Conservation (phyloP, 2,329 filamentous ascomycete species). For the Colletotrichum sp. region DNA sequence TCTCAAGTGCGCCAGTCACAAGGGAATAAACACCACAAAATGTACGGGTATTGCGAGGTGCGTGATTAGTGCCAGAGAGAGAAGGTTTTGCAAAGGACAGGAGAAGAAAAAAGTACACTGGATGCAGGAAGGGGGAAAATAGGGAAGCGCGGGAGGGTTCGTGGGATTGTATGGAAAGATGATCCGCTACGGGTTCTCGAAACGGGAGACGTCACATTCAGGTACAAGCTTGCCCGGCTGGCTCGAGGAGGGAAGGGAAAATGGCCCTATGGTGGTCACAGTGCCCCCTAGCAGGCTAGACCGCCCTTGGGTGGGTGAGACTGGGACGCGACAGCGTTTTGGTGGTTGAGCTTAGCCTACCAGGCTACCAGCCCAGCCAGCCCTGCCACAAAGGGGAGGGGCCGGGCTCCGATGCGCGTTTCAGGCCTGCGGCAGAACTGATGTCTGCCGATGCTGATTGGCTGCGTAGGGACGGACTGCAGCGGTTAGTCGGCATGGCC, state of each 20-base stretch:
- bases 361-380: not conserved
- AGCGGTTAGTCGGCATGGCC: conserved; percentile 12
- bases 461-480: conserved; percentile 6
- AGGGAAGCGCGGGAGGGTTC: not conserved
- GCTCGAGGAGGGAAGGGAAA: conserved; percentile 21
- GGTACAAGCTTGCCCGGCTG: not conserved
- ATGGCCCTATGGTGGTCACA: conserved; percentile 17
- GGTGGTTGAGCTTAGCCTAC: conserved; percentile 2
- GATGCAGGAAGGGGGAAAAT: conserved; percentile 11
- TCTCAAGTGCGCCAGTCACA: conserved; percentile 24
- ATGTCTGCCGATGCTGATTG: conserved; percentile 15
- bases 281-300: conserved; percentile 16
- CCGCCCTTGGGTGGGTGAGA: conserved; percentile 16
- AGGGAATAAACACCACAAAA: conserved; percentile 18
- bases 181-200: conserved; percentile 24
- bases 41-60: conserved; percentile 8
- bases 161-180: conserved; percentile 5
- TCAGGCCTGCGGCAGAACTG: conserved; percentile 28
- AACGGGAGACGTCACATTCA: conserved; percentile 30
- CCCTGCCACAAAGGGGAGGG: conserved; percentile 9
- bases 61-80: not conserved
- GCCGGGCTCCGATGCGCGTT: conserved; percentile 13
- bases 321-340: conserved; percentile 12
- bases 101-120: not conserved
- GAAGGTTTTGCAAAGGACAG: conserved; percentile 8